phyloP scores from a whole-genome alignment of 2,329 filamentous ascomycete genomes.

The Colletotrichum sp. region DNA sequence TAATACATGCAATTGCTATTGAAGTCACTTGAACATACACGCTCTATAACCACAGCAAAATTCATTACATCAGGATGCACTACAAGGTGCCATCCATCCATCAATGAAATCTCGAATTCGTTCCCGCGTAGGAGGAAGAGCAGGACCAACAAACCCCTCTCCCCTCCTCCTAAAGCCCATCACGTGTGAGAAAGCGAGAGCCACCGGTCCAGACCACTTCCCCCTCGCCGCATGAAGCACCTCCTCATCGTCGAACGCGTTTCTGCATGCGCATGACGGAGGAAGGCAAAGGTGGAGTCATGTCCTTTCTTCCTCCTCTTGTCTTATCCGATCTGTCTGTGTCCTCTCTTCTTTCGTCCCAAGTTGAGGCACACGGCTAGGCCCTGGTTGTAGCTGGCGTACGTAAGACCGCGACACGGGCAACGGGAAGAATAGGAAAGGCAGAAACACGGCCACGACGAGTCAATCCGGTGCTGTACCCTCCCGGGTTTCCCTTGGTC shows the following conservation, averaged over 20 bases:
- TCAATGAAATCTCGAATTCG: neutral
- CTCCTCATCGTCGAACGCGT: slow-evolving; percentile 11
- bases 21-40: neutral
- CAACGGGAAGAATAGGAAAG: neutral
- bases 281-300: neutral
- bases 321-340: neutral
- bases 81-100: neutral
- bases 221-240: slow-evolving; percentile 9
- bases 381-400: neutral
- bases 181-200: slow-evolving; percentile 5
- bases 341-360: neutral
- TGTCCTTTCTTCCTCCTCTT: neutral
- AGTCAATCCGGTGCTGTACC: neutral
- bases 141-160: neutral
- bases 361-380: neutral
- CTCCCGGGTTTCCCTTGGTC: neutral
- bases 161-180: neutral
- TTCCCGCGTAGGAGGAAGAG: neutral
- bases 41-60: neutral
- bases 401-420: neutral
- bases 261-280: slow-evolving; percentile 15
- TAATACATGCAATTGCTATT: neutral
- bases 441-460: neutral
- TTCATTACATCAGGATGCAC: neutral
- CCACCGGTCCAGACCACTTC: slow-evolving; percentile 10